phyloP scores from a whole-genome alignment of 179 eudicot species.

The Silene coronaria region DNA sequence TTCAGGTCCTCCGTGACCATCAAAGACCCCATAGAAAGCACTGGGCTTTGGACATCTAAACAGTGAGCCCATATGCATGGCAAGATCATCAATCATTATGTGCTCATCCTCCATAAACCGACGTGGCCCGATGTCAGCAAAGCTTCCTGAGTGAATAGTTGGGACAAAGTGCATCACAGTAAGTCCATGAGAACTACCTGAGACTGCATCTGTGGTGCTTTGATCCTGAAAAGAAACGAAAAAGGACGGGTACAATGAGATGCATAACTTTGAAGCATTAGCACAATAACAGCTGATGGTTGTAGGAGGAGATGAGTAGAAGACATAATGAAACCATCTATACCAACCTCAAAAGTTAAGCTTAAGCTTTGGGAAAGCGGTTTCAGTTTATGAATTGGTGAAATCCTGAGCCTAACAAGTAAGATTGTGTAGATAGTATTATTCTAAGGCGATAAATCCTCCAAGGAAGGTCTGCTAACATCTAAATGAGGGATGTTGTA shows the following conservation, averaged over 20 bases:
- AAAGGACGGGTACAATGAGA: neutral
- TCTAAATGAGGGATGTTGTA: no score
- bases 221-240: conserved; percentile 35
- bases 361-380: no score
- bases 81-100: conserved; percentile 65
- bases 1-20: conserved; percentile 90
- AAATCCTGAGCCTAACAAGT: no score
- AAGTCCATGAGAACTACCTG: conserved; percentile 27
- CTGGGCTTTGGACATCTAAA: conserved; percentile 64
- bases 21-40: conserved; percentile 86
- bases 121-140: conserved; percentile 70
- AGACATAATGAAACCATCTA: neutral
- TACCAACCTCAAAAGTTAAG: no score
- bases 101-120: conserved; percentile 86
- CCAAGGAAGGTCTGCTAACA: no score
- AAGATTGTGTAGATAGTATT: no score
- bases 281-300: neutral
- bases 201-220: conserved; percentile 35
- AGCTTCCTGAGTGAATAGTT: conserved; percentile 68
- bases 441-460: no score
- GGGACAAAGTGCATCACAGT: conserved; percentile 46
- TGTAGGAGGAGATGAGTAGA: neutral
- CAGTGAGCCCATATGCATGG: conserved; percentile 45
- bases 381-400: no score
- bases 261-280: neutral